Evolutionary conservation across 176 grass and related monocot species (phyloP).

Genomic region (Echinochloa phyllopogon): DNA sequence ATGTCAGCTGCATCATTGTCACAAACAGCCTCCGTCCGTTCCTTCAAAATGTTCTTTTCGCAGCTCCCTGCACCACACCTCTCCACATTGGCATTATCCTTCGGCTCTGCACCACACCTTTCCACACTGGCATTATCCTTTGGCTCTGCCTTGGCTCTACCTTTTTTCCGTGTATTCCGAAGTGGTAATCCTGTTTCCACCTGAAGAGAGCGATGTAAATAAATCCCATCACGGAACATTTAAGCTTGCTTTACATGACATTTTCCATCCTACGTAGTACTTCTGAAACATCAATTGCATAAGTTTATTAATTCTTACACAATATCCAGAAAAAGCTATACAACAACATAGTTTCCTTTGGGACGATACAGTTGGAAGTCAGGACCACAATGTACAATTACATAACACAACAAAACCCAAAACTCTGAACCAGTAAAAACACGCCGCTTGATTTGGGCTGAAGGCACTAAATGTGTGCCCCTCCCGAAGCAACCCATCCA

Average conservation of each 20-base stretch:
- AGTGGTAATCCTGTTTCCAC: conserved; percentile 32
- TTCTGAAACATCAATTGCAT: neutral
- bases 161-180: conserved; percentile 39
- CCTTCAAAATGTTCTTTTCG: conserved; percentile 34
- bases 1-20: conserved; percentile 54
- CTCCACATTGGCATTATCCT: conserved; percentile 37
- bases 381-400: neutral
- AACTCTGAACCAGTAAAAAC: neutral
- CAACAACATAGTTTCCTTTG: neutral
- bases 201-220: conserved; percentile 30
- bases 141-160: conserved; percentile 33
- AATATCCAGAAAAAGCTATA: neutral
- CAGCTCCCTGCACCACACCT: neutral
- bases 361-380: neutral
- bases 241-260: neutral
- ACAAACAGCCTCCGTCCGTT: conserved; percentile 10
- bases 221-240: conserved; percentile 6
- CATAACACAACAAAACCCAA: neutral
- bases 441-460: neutral
- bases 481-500: neutral
- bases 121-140: conserved; percentile 36
- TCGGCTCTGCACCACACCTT: neutral
- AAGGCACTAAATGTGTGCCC: neutral
- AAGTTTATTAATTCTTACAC: neutral
- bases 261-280: neutral